These are phyloP conservation scores for Fonsecaea pedrosoi DNA, from an alignment of 2,329 filamentous ascomycete genomes.

Conservation along the genomic window DNA sequence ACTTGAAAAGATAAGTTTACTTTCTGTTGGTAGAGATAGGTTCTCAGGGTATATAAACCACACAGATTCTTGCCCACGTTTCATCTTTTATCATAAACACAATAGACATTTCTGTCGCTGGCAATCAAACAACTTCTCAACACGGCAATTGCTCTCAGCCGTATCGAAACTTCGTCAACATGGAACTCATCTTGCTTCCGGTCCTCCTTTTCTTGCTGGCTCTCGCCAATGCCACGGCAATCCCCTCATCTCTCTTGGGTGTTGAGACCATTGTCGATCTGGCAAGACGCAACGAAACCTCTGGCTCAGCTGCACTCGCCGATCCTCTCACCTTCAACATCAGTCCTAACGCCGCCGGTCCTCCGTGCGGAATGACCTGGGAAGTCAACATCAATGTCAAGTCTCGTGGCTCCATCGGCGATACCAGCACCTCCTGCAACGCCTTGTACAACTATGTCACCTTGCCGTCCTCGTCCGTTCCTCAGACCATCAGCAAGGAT, in stretches of 20 bases:
- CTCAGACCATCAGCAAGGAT: conserved; percentile 1
- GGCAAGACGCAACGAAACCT: background rate
- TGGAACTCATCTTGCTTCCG: background rate
- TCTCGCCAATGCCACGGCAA: background rate
- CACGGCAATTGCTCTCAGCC: background rate
- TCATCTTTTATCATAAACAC: background rate
- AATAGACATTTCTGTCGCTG: background rate
- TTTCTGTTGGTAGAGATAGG: background rate
- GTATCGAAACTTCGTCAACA: background rate
- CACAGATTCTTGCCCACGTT: background rate
- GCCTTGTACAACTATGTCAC: conserved; percentile 11
- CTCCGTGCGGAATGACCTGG: conserved; percentile 17
- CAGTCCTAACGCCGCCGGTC: conserved; percentile 6
- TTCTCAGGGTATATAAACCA: background rate
- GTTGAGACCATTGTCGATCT: background rate
- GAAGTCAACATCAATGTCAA: conserved; percentile 14
- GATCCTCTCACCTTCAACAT: conserved; percentile 6
- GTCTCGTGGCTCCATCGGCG: background rate
- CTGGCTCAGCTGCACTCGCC: conserved; percentile 1
- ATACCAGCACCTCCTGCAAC: conserved; percentile 12
- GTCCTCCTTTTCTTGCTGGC: conserved; percentile 3
- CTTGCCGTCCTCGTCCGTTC: conserved; percentile 2
- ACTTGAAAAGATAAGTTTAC: background rate
- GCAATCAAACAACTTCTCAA: background rate
- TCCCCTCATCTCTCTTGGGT: conserved; percentile 1